A percentile compares a stretch with the other conserved stretches of the same genome.
These are phyloP conservation scores for Annulohypoxylon maeteangense DNA, from an alignment of 495 filamentous ascomycete genomes.

Conservation along the genomic window DNA sequence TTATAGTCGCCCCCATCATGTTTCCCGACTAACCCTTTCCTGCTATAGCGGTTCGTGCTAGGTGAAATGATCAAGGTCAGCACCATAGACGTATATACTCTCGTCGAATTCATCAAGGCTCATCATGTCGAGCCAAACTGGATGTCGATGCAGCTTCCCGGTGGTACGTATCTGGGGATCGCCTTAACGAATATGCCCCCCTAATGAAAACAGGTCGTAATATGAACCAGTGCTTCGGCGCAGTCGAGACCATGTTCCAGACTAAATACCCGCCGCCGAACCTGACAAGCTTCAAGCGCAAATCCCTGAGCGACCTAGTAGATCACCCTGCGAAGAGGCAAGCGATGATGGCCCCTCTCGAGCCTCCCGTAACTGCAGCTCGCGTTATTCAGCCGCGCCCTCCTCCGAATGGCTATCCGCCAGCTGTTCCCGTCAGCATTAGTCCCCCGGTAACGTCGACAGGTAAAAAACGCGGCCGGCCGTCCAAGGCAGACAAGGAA, in stretches of 20 bases:
- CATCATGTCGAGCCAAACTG: slow-evolving; percentile 57
- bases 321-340: slow-evolving; percentile 56
- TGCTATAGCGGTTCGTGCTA: slow-evolving; percentile 62
- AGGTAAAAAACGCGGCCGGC: slow-evolving; percentile 49
- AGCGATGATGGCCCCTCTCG: slow-evolving; percentile 49
- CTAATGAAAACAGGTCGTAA: slow-evolving; percentile 55
- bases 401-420: slow-evolving; percentile 52
- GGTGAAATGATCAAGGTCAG: slow-evolving; percentile 66
- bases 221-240: slow-evolving; percentile 58
- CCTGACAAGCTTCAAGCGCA: slow-evolving; percentile 56
- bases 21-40: slow-evolving; percentile 42
- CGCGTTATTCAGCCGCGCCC: slow-evolving; percentile 52
- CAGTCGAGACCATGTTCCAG: slow-evolving; percentile 57
- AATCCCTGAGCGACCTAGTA: slow-evolving; percentile 55
- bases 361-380: slow-evolving; percentile 41
- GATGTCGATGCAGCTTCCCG: slow-evolving; percentile 59
- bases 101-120: slow-evolving; percentile 58
- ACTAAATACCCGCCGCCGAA: slow-evolving; percentile 50
- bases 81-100: slow-evolving; percentile 55
- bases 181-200: slow-evolving; percentile 39
- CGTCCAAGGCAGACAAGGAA: slow-evolving; percentile 52
- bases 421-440: slow-evolving; percentile 36
- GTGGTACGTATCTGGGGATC: slow-evolving; percentile 51
- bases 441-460: slow-evolving; percentile 45
- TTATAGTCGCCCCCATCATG: neutral